A percentile compares a stretch with the other conserved stretches of the same genome.
Conservation (phyloP, 1,284 basidiomycete species). For the Boletus sp. region DNA sequence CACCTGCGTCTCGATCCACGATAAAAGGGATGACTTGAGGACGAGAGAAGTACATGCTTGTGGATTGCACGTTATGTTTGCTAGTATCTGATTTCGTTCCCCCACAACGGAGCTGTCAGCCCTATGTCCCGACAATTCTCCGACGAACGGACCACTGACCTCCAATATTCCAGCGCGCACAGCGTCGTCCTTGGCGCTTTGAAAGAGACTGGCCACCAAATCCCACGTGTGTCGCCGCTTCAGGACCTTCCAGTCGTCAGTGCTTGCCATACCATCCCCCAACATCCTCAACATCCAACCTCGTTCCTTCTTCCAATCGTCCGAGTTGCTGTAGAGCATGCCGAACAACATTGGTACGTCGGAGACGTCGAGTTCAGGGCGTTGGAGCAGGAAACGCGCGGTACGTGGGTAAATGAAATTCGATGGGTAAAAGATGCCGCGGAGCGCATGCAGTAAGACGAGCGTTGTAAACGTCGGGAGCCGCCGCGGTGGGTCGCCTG, state of each 20-base stretch:
- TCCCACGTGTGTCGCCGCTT: constrained; percentile 86
- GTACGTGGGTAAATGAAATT: constrained; percentile 54
- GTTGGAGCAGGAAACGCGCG: constrained; percentile 57
- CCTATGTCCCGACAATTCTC: neutral
- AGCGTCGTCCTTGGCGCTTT: constrained; percentile 55
- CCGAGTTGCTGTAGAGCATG: constrained; percentile 73
- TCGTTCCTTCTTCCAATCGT: constrained; percentile 81
- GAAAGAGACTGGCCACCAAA: constrained; percentile 76
- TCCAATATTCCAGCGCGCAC: constrained; percentile 64
- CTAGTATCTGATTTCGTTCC: constrained; percentile 52
- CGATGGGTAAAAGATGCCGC: constrained; percentile 49
- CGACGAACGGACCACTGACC: constrained; percentile 37
- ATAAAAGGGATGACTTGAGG: constrained; percentile 62
- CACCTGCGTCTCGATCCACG: constrained; percentile 80
- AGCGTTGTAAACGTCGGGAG: constrained; percentile 77
- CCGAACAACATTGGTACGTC: constrained; percentile 67
- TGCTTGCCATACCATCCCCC: constrained; percentile 71
- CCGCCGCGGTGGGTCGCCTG: constrained; percentile 40
- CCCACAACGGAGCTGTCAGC: neutral
- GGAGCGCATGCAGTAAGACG: constrained; percentile 58
- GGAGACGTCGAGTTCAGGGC: constrained; percentile 48
- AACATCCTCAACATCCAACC: constrained; percentile 77
- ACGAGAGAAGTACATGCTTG: constrained; percentile 67
- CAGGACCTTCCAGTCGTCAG: constrained; percentile 78
- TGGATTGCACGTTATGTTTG: constrained; percentile 62